Evolutionary conservation across 306 rosid species (phyloP), one percentile per base, ranked within the genome.

Genomic region (Cicer cuneatum): DNA sequence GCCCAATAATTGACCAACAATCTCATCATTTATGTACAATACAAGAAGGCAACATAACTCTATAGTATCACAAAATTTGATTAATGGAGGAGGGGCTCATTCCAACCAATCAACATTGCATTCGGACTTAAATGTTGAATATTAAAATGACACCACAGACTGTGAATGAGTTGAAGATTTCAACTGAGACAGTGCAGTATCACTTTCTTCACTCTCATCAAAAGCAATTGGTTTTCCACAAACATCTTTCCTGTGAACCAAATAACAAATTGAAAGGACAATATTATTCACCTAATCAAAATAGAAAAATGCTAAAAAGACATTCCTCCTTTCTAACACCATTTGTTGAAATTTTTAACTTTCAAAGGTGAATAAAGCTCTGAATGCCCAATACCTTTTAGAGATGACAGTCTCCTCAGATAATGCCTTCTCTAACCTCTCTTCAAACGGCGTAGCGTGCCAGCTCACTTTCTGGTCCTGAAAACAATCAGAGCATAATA

Each of bases 361-460:
- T 39, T 58, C 21, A 15, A 65, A 52, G 39, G 53, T 41, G 56
- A 74, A 42, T 10, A 35, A 16, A 60, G 77, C 57, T 75, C 46
- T n/a, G n/a, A n/a, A n/a, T n/a, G n/a, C n/a, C n/a, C n/a, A n/a
- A n/a, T 69, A 86, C 93, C 88, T 85, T 81, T 89, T 79, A 56
- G 97, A 39, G 71, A 83, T 70, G 63, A 82, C 24, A 66, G 85
- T 87, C 69, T 94, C 91, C 80, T 91, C 97, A 8, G 96, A 94
- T 45, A 94, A 75, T 63, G 97, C 98, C 86, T 92, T 94, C 81
- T 94, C 97, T 46, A 91, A 74, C 81, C 97, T 88, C 82, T 88
- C 98, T 84, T 90, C 97, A 73, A 94, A 94, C 11, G 98, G 92
- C 3, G 96, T 94, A 3, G 98, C 96, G 72, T 94, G 98, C 98